Percentiles rank a stretch among this genome's conserved stretches.
These are phyloP conservation scores for Aspergillus novofumigatus DNA, from an alignment of 2,329 filamentous ascomycete genomes.

Conservation along the genomic window DNA sequence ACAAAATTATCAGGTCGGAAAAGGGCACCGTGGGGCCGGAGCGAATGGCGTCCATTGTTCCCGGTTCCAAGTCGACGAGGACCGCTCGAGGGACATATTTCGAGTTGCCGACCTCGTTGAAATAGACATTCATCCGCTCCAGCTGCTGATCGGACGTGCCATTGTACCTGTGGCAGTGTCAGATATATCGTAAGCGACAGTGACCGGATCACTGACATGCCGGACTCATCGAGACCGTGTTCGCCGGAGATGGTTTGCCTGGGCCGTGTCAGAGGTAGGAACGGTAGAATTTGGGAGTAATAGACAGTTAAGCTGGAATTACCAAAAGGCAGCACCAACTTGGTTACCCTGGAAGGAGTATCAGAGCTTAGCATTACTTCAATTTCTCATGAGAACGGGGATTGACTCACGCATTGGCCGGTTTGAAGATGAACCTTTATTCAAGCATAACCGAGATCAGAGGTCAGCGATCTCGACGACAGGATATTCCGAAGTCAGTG, in stretches of 20 bases:
- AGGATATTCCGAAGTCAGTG: neutral
- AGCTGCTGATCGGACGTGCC: constrained; percentile 98
- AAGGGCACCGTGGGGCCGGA: constrained; percentile 96
- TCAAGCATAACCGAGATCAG: neutral
- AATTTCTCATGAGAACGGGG: neutral
- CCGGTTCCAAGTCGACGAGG: constrained; percentile 98
- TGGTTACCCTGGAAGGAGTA: constrained; percentile 78
- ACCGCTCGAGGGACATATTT: constrained; percentile 99
- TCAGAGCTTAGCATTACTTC: neutral
- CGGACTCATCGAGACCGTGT: constrained; percentile 96
- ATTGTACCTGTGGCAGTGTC: constrained; percentile 66
- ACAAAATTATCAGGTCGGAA: constrained; percentile 99
- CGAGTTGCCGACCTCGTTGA: constrained; percentile 93
- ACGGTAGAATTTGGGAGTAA: constrained; percentile 4
- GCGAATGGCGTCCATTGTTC: constrained; percentile 99
- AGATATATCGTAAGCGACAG: constrained; percentile 1
- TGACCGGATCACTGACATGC: constrained; percentile 66
- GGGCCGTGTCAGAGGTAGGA: constrained; percentile 5
- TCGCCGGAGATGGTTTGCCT: constrained; percentile 81
- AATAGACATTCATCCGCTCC: constrained; percentile 99
- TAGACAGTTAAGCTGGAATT: constrained; percentile 13
- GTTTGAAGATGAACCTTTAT: neutral
- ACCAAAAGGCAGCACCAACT: constrained; percentile 99
- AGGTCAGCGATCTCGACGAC: neutral
- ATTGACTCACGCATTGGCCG: neutral